Percentiles rank a stretch among this genome's conserved stretches.
phyloP scores from a whole-genome alignment of 345 rosid genomes.

The Ceriops tagal region DNA sequence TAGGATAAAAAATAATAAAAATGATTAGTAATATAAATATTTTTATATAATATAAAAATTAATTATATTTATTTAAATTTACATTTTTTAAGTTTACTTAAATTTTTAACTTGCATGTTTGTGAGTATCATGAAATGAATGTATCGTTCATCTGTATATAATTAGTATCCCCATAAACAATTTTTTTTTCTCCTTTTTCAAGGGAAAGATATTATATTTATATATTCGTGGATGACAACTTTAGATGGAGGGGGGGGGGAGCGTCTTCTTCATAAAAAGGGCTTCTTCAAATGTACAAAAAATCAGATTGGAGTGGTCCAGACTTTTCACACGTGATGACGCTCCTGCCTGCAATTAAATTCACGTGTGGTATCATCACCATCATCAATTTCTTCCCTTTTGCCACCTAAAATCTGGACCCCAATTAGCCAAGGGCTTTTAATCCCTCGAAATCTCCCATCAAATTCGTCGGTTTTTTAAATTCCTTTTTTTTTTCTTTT shows the following conservation, averaged over 20 bases:
- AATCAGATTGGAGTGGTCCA: slow-evolving; percentile 38
- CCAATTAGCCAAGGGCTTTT: background rate
- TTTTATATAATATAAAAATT: no score
- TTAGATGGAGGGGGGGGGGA: slow-evolving; percentile 20
- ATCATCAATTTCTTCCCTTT: slow-evolving; percentile 30
- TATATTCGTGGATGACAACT: background rate
- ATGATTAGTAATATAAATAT: no score
- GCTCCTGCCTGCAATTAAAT: slow-evolving; percentile 60
- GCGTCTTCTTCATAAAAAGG: slow-evolving; percentile 6
- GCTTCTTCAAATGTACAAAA: background rate
- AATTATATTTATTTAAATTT: no score
- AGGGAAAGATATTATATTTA: no score
- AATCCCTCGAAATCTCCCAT: background rate
- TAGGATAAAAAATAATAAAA: no score
- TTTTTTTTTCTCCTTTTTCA: no score
- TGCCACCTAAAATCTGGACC: slow-evolving; percentile 16
- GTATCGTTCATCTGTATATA: no score
- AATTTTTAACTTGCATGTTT: no score
- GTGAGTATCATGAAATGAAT: no score
- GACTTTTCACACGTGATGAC: slow-evolving; percentile 69
- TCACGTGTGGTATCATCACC: slow-evolving; percentile 54
- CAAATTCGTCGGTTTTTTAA: background rate
- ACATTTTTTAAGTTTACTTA: no score
- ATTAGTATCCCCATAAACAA: no score
- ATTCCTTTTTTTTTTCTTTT: background rate